Percentiles rank a stretch among this genome's conserved stretches.
Conservation (phyloP, 78 protist genomes). For the Cyanophora paradoxa region DNA sequence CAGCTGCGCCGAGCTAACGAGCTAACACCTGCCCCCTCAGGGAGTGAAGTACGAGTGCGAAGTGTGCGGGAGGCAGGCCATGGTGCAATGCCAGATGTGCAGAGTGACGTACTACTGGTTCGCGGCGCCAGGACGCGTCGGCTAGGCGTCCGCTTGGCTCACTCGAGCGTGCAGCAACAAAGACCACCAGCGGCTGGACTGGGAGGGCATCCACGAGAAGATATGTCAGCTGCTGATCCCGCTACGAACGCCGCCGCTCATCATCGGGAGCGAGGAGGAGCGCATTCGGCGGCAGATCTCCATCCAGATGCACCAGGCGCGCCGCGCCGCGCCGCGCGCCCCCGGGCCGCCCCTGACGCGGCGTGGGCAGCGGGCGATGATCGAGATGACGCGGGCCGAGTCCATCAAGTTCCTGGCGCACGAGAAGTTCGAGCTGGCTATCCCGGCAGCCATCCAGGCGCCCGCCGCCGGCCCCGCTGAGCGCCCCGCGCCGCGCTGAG, state of each 20-base stretch:
- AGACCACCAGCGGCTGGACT: constrained; percentile 19
- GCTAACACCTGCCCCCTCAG: too few relatives aligned
- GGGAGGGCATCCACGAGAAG: constrained; percentile 25
- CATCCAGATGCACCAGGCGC: not conserved
- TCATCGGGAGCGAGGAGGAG: constrained; percentile 19
- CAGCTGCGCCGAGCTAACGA: too few relatives aligned
- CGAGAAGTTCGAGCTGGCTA: constrained; percentile 14
- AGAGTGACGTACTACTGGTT: not conserved
- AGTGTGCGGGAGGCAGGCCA: not conserved
- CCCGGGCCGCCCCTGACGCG: not conserved
- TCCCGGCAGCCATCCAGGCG: constrained; percentile 29
- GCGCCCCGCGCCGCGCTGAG: not conserved
- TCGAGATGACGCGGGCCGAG: not conserved
- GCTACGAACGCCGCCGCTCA: not conserved
- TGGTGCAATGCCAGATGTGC: not conserved
- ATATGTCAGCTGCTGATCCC: constrained; percentile 14
- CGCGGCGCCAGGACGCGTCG: not conserved
- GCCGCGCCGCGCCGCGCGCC: not conserved
- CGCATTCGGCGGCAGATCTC: not conserved
- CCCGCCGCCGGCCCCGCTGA: not conserved
- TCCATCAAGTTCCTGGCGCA: not conserved
- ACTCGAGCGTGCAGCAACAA: not conserved
- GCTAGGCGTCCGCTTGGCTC: not conserved
- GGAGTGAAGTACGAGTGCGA: constrained; percentile 1
- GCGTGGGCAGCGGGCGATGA: not conserved